Conservation (phyloP, 108 stramenopile genomes). For the Fragilaria crotonensis region DNA sequence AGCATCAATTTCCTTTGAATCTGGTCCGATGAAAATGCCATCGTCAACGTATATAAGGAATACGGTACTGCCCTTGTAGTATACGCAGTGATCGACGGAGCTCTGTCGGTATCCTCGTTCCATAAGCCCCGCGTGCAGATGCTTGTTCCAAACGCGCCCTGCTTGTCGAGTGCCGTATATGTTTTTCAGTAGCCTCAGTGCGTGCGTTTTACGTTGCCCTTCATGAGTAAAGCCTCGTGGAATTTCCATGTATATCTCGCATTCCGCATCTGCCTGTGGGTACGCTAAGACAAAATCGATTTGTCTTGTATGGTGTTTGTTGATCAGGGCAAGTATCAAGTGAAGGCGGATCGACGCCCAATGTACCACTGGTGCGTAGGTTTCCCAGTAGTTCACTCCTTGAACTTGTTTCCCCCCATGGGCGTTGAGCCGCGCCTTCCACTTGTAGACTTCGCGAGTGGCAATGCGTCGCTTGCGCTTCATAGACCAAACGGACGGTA, state of each 20-base stretch:
- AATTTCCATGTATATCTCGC: too few relatives aligned
- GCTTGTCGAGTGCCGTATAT: conserved; percentile 7
- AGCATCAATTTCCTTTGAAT: neutral
- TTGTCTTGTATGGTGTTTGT: too few relatives aligned
- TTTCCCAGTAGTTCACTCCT: too few relatives aligned
- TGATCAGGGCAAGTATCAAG: too few relatives aligned
- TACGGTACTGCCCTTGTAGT: conserved; percentile 5
- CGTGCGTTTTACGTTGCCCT: conserved; percentile 1
- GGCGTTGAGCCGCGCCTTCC: conserved; percentile 18
- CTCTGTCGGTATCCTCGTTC: conserved; percentile 8
- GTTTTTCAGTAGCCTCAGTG: conserved; percentile 4
- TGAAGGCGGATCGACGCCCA: too few relatives aligned
- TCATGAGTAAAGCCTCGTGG: too few relatives aligned
- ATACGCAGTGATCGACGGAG: conserved; percentile 10
- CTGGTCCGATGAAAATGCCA: neutral
- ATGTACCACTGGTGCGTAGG: too few relatives aligned
- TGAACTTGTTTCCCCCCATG: too few relatives aligned
- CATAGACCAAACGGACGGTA: conserved; percentile 20
- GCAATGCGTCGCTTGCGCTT: conserved; percentile 14
- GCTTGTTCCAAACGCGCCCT: conserved; percentile 6
- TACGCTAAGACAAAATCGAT: too few relatives aligned
- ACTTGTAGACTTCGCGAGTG: conserved; percentile 11
- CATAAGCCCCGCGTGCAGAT: neutral
- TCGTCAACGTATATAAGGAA: conserved; percentile 14
- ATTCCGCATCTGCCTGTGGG: too few relatives aligned